phyloP scores from a whole-genome alignment of 305 asterid species.

The Coffea humblotiana region DNA sequence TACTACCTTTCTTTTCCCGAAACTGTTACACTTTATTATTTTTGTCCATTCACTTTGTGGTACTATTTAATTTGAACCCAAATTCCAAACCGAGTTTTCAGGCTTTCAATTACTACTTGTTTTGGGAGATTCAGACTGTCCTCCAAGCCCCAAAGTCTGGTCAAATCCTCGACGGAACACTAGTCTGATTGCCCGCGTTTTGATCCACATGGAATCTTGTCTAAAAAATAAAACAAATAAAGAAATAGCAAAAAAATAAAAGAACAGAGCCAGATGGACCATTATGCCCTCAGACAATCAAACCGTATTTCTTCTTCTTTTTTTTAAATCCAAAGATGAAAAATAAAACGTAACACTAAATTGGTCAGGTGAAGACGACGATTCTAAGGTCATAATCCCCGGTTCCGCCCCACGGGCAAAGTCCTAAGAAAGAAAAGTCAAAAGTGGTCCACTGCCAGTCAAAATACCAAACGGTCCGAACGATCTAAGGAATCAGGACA shows the following conservation, averaged over 20 bases:
- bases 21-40: neutral
- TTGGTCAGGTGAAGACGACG: neutral
- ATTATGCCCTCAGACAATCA: neutral
- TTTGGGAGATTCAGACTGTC: neutral
- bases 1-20: conserved; percentile 26
- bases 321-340: neutral
- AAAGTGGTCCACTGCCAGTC: conserved; percentile 62
- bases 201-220: neutral
- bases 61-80: neutral
- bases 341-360: neutral
- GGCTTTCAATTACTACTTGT: neutral
- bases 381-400: too few species aligned
- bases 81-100: neutral
- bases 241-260: neutral
- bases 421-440: conserved; percentile 21
- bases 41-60: neutral
- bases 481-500: conserved; percentile 31
- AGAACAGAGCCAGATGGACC: neutral
- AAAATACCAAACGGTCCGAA: conserved; percentile 33
- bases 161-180: conserved; percentile 4
- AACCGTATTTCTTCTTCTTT: too few species aligned
- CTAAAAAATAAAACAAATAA: too few species aligned
- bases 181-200: neutral
- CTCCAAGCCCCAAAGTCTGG: neutral
- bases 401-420: neutral